A percentile compares a stretch with the other conserved stretches of the same genome.
Evolutionary conservation across 768 basidiomycete species (phyloP).

Genomic region (Gautieria morchelliformis): DNA sequence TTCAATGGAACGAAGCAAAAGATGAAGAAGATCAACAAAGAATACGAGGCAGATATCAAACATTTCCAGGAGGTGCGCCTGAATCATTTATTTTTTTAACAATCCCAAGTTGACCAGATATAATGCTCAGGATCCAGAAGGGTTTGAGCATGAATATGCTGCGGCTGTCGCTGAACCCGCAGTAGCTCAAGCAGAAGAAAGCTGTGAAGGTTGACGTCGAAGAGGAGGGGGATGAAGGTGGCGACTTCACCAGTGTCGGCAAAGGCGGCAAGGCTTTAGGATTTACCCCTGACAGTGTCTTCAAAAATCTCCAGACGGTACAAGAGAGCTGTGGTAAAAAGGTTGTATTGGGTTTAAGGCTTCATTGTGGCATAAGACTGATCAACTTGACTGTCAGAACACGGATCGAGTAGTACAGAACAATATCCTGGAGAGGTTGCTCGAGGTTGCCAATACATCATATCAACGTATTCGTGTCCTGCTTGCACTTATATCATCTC

Average conservation of each 20-base stretch:
- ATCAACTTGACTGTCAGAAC: conserved; percentile 44
- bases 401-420: conserved; percentile 95
- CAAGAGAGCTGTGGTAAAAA: conserved; percentile 96
- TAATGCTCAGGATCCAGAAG: conserved; percentile 67
- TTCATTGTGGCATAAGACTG: neutral
- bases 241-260: conserved; percentile 84
- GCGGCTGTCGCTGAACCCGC: conserved; percentile 37
- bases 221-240: conserved; percentile 38
- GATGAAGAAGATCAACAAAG: conserved; percentile 83
- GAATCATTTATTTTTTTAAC: neutral
- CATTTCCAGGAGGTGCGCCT: conserved; percentile 64
- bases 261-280: conserved; percentile 79
- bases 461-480: conserved; percentile 95
- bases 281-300: conserved; percentile 76
- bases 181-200: conserved; percentile 26
- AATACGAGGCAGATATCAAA: conserved; percentile 74
- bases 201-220: conserved; percentile 23
- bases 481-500: conserved; percentile 85
- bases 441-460: conserved; percentile 75
- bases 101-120: neutral
- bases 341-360: conserved; percentile 32
- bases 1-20: conserved; percentile 98
- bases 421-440: conserved; percentile 75
- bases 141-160: conserved; percentile 70
- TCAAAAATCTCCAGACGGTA: conserved; percentile 84